Percentiles rank a stretch among this genome's conserved stretches.
phyloP scores from a whole-genome alignment of 2,329 filamentous ascomycete species.

The Macrophomina pseudophaseolina region DNA sequence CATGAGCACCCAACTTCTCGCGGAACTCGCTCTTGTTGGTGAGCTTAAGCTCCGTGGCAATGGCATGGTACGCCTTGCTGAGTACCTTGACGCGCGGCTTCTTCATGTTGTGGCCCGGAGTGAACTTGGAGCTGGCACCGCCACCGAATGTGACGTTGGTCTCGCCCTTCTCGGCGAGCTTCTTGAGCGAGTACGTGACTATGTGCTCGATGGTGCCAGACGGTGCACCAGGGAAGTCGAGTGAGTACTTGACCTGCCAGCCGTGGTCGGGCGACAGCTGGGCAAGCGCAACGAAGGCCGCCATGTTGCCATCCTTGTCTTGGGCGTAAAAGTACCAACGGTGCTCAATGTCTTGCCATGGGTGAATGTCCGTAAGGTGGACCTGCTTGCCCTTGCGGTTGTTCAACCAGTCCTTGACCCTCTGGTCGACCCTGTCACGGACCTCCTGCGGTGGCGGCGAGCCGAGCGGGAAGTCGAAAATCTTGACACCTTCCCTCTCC shows the following conservation, averaged over 20 bases:
- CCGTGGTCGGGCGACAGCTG: slow-evolving; percentile 81
- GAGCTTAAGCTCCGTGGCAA: slow-evolving; percentile 81
- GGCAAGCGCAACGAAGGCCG: slow-evolving; percentile 79
- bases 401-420: slow-evolving; percentile 79
- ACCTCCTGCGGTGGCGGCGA: slow-evolving; percentile 69
- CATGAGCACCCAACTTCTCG: slow-evolving; percentile 84
- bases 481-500: slow-evolving; percentile 82
- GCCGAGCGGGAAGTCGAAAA: slow-evolving; percentile 73
- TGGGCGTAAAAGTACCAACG: slow-evolving; percentile 84
- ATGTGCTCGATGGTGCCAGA: slow-evolving; percentile 85
- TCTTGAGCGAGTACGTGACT: slow-evolving; percentile 73
- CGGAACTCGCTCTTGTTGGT: slow-evolving; percentile 87
- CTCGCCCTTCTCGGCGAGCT: slow-evolving; percentile 62
- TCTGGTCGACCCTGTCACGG: slow-evolving; percentile 70
- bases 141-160: slow-evolving; percentile 83
- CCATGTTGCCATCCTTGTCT: slow-evolving; percentile 73
- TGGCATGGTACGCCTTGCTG: slow-evolving; percentile 78
- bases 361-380: slow-evolving; percentile 86
- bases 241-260: slow-evolving; percentile 95
- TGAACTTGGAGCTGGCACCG: slow-evolving; percentile 75
- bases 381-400: slow-evolving; percentile 84
- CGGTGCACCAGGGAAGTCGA: slow-evolving; percentile 88
- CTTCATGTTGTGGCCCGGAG: slow-evolving; percentile 79
- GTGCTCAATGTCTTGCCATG: slow-evolving; percentile 84
- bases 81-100: slow-evolving; percentile 82